Conservation (phyloP, 202 grass and related monocot genomes). For the Zizania palustris region DNA sequence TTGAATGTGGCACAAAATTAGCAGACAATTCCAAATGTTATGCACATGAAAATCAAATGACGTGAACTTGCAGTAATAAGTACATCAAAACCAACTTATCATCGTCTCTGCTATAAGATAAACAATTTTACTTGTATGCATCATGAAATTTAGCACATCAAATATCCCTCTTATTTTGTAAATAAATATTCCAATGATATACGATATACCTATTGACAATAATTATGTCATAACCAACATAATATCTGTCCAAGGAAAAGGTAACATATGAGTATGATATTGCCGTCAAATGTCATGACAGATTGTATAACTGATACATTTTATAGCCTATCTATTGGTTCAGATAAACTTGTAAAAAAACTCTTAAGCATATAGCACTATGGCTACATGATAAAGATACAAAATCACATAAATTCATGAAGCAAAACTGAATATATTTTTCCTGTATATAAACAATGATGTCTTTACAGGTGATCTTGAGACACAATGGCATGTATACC, state of each 20-base stretch:
- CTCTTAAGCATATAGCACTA: slow-evolving; percentile 31
- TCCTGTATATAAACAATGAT: slow-evolving; percentile 25
- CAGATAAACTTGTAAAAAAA: slow-evolving; percentile 25
- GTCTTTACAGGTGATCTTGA: slow-evolving; percentile 9
- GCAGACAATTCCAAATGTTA: not conserved
- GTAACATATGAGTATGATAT: slow-evolving; percentile 24
- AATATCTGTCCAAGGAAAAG: not conserved
- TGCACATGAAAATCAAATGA: not conserved
- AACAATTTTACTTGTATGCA: slow-evolving; percentile 25
- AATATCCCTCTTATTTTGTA: not conserved
- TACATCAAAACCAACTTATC: slow-evolving; percentile 29
- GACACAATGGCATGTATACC: slow-evolving; percentile 43
- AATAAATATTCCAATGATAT: slow-evolving; percentile 16
- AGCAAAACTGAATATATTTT: slow-evolving; percentile 7
- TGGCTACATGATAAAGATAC: slow-evolving; percentile 12
- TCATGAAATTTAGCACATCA: slow-evolving; percentile 18
- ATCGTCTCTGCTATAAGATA: slow-evolving; percentile 9
- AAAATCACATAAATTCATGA: slow-evolving; percentile 29
- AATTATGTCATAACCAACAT: slow-evolving; percentile 29
- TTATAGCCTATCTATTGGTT: slow-evolving; percentile 31
- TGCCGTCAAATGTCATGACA: not conserved
- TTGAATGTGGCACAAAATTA: slow-evolving; percentile 18
- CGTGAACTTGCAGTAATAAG: slow-evolving; percentile 7
- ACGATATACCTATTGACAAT: not conserved
- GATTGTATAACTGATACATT: slow-evolving; percentile 19